A percentile compares a stretch with the other conserved stretches of the same genome.
phyloP scores from a whole-genome alignment of 2,329 filamentous ascomycete genomes.

The Septoria linicola region DNA sequence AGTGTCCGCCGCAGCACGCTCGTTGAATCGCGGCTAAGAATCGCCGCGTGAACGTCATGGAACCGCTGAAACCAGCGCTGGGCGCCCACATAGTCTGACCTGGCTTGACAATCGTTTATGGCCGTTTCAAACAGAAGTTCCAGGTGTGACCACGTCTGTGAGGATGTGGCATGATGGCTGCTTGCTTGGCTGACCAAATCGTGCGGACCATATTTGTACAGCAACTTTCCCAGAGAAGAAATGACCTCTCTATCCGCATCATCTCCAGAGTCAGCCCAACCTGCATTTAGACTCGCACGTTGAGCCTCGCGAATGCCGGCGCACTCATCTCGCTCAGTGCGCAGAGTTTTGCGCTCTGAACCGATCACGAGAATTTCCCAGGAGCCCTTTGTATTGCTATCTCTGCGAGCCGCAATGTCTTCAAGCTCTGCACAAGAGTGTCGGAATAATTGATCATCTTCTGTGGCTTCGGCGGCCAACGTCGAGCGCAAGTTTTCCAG shows the following conservation, averaged over 20 bases:
- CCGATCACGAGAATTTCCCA: constrained; percentile 20
- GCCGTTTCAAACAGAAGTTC: constrained; percentile 66
- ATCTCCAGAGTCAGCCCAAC: no score
- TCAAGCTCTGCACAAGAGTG: constrained; percentile 26
- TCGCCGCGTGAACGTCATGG: constrained; percentile 19
- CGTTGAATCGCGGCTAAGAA: constrained; percentile 8
- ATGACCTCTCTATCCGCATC: no score
- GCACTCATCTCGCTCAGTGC: constrained; percentile 15
- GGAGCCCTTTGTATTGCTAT: constrained; percentile 8
- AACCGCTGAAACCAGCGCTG: constrained; percentile 57
- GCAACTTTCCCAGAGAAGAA: background rate
- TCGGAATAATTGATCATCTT: constrained; percentile 9
- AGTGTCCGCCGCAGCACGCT: constrained; percentile 14
- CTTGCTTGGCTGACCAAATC: background rate
- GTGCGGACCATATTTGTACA: constrained; percentile 7
- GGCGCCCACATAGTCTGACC: constrained; percentile 78
- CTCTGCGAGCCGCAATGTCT: constrained; percentile 17
- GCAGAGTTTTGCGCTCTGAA: background rate
- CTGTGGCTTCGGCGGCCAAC: background rate
- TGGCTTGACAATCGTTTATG: constrained; percentile 71
- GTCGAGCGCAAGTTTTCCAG: background rate
- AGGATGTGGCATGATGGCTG: background rate
- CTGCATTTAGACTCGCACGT: no score
- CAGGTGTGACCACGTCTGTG: constrained; percentile 12
- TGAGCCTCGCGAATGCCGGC: constrained; percentile 1